phyloP scores from a whole-genome alignment of 2,329 filamentous ascomycete species.

The Lachnellula suecica region DNA sequence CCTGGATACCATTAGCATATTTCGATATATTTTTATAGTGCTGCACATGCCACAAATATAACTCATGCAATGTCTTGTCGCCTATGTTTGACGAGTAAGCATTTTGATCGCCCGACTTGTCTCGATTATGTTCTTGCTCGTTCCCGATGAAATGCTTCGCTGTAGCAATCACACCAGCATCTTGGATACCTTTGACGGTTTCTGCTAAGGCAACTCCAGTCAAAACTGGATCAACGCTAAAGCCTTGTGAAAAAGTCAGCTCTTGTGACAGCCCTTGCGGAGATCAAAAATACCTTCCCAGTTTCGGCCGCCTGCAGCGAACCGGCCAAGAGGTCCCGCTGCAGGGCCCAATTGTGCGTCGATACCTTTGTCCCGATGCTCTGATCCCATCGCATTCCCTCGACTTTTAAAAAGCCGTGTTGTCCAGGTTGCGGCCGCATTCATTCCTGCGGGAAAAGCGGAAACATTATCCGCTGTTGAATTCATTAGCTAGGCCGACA shows the following conservation, averaged over 20 bases:
- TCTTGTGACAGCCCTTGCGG: background rate
- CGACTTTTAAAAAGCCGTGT: conserved; percentile 69
- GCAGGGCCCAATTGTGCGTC: conserved; percentile 73
- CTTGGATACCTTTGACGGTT: conserved; percentile 78
- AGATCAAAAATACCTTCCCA: conserved; percentile 48
- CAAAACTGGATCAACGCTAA: conserved; percentile 73
- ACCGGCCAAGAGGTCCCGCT: conserved; percentile 68
- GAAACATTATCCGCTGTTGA: conserved; percentile 65
- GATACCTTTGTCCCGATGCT: conserved; percentile 71
- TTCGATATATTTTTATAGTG: background rate
- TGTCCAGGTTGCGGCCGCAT: conserved; percentile 71
- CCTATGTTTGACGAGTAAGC: conserved; percentile 66
- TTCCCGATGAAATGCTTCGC: conserved; percentile 71
- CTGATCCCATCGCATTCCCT: conserved; percentile 66
- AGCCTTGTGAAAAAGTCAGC: conserved; percentile 32
- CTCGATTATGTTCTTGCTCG: conserved; percentile 61
- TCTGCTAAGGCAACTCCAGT: conserved; percentile 71
- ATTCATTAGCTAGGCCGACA: background rate
- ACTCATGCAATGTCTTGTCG: conserved; percentile 60
- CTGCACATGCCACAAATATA: conserved; percentile 49
- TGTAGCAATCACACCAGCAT: conserved; percentile 77
- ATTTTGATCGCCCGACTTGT: conserved; percentile 40
- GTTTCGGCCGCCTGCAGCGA: conserved; percentile 68
- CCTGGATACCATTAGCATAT: conserved; percentile 20
- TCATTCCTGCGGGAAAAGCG: conserved; percentile 76